These are phyloP conservation scores for Suhomyces vadensis DNA, from an alignment of 805 yeast species.

Conservation along the genomic window DNA sequence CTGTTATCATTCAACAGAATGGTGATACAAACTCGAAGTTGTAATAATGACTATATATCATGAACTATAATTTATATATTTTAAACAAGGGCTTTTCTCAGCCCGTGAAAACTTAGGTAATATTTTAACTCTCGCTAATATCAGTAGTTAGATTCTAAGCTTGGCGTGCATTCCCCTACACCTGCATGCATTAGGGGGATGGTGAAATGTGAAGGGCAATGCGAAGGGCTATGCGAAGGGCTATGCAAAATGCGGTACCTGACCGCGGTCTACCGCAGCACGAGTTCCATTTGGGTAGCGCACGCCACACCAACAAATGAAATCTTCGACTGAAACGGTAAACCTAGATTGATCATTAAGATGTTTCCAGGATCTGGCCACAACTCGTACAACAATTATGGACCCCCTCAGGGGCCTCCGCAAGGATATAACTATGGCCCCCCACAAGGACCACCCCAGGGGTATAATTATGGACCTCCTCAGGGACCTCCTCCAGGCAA, in stretches of 20 bases:
- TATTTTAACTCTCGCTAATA: not conserved
- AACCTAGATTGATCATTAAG: not conserved
- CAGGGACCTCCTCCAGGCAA: conserved; percentile 11
- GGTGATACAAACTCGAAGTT: conserved; percentile 25
- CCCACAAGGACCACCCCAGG: conserved; percentile 22
- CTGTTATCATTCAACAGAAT: conserved; percentile 28
- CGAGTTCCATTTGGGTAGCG: not conserved
- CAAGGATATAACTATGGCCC: conserved; percentile 15
- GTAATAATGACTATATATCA: too few relatives aligned
- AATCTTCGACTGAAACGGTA: not conserved
- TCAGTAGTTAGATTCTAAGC: too few relatives aligned
- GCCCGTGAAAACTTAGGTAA: too few relatives aligned
- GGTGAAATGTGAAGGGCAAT: too few relatives aligned
- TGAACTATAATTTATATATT: not conserved
- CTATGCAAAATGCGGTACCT: too few relatives aligned
- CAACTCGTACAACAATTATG: conserved; percentile 17
- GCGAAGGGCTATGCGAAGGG: too few relatives aligned
- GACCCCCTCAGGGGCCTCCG: conserved; percentile 17
- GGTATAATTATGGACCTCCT: conserved; percentile 17
- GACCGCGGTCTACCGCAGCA: too few relatives aligned
- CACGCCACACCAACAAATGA: not conserved
- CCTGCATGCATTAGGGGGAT: too few relatives aligned
- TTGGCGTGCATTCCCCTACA: too few relatives aligned
- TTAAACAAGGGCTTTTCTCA: too few relatives aligned
- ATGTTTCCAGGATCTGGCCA: conserved; percentile 30